Evolutionary conservation across 2,329 filamentous ascomycete genomes (phyloP).

Genomic region (Mollisiaceae sp.): DNA sequence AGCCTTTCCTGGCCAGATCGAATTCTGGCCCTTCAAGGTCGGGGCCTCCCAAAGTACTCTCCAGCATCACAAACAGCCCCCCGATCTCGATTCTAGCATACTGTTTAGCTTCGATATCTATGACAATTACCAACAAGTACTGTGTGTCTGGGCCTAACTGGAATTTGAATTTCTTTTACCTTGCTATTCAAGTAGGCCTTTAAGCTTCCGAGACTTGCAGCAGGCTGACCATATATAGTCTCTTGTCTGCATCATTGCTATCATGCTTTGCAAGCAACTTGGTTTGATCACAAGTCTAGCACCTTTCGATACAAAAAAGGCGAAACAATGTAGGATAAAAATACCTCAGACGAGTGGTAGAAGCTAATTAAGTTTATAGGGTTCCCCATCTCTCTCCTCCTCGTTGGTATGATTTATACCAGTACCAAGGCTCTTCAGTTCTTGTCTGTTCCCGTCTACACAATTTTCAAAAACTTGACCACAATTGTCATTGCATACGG

Average conservation of each 20-base stretch:
- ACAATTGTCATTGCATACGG: constrained; percentile 99
- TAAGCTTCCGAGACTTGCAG: not conserved
- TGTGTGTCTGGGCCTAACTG: constrained; percentile 89
- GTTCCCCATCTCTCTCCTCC: constrained; percentile 94
- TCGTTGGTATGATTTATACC: constrained; percentile 99
- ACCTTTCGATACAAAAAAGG: constrained; percentile 85
- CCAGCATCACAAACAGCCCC: constrained; percentile 72
- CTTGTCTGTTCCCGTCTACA: constrained; percentile 97
- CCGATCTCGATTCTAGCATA: constrained; percentile 84
- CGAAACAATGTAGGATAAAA: constrained; percentile 77
- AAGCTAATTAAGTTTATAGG: constrained; percentile 55
- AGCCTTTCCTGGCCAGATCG: constrained; percentile 46
- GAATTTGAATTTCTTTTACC: constrained; percentile 96
- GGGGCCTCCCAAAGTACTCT: constrained; percentile 31
- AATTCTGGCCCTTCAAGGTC: constrained; percentile 17
- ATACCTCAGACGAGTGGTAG: not conserved
- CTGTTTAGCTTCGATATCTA: constrained; percentile 94
- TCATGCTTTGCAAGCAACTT: constrained; percentile 78
- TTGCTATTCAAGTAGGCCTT: constrained; percentile 83
- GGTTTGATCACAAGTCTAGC: constrained; percentile 83
- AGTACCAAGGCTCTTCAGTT: constrained; percentile 94
- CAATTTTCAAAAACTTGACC: constrained; percentile 99
- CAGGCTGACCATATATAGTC: constrained; percentile 59
- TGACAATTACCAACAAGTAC: constrained; percentile 99
- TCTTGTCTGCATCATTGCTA: constrained; percentile 84